Conservation (phyloP, 306 rosid species). For the Oxytropis ochrocephala region DNA sequence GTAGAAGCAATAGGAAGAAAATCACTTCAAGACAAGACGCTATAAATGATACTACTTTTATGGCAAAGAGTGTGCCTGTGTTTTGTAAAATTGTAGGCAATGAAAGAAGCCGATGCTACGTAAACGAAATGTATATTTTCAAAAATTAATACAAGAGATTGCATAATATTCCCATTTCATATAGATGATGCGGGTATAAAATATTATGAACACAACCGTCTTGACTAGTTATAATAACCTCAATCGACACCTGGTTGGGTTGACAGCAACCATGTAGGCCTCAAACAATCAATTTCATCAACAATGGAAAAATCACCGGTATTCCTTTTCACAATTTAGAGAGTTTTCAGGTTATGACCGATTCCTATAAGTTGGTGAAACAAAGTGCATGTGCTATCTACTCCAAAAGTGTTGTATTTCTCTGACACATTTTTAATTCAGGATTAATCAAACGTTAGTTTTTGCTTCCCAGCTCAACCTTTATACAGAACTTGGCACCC, state of each 20-base stretch:
- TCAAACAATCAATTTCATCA: conserved; percentile 35
- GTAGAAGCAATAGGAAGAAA: too few relatives aligned
- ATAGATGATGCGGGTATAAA: conserved; percentile 15
- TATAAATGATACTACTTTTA: too few relatives aligned
- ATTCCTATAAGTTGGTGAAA: conserved; percentile 35
- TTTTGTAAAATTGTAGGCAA: too few relatives aligned
- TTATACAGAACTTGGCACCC: conserved; percentile 62
- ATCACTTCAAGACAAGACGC: too few relatives aligned
- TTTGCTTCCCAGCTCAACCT: conserved; percentile 61
- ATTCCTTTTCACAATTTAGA: conserved; percentile 31
- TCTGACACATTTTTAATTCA: conserved; percentile 36
- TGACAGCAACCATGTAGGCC: conserved; percentile 2
- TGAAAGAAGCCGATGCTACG: neutral
- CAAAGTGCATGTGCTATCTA: conserved; percentile 27
- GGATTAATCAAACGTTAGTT: conserved; percentile 31
- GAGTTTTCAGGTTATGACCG: conserved; percentile 28
- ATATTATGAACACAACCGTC: conserved; percentile 21
- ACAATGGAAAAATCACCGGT: conserved; percentile 30
- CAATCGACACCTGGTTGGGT: conserved; percentile 17
- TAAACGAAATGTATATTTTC: neutral
- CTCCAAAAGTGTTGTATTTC: conserved; percentile 32
- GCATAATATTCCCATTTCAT: neutral
- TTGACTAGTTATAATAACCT: conserved; percentile 16
- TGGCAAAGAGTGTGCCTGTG: too few relatives aligned
- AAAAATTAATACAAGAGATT: neutral